Percentiles rank a stretch among this genome's conserved stretches.
Conservation (phyloP, 2,329 filamentous ascomycete species). For the Cladosporium oxysporum region DNA sequence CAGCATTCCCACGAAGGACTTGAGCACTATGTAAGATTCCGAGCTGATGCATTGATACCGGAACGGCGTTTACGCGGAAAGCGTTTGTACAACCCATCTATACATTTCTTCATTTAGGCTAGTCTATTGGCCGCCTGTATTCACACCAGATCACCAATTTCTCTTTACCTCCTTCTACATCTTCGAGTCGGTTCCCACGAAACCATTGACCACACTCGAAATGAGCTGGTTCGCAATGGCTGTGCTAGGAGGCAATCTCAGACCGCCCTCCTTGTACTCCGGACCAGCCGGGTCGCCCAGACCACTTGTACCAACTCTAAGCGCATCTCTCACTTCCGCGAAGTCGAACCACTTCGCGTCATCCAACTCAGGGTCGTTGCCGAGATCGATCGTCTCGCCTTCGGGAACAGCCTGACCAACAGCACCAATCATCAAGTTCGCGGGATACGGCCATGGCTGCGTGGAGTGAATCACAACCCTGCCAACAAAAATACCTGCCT, state of each 20-base stretch:
- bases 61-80: slow-evolving; percentile 21
- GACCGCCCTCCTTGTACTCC: slow-evolving; percentile 71
- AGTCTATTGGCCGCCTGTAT: slow-evolving; percentile 19
- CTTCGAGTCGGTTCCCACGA: slow-evolving; percentile 56
- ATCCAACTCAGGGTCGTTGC: slow-evolving; percentile 89
- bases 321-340: slow-evolving; percentile 75
- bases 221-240: slow-evolving; percentile 93
- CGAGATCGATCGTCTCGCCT: slow-evolving; percentile 78
- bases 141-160: slow-evolving; percentile 9
- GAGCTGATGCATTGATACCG: slow-evolving; percentile 11
- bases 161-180: slow-evolving; percentile 35
- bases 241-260: slow-evolving; percentile 80
- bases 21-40: slow-evolving; percentile 24
- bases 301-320: slow-evolving; percentile 66
- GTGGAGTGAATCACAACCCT: slow-evolving; percentile 54
- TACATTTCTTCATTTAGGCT: slow-evolving; percentile 15
- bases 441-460: slow-evolving; percentile 57
- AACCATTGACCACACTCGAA: slow-evolving; percentile 74
- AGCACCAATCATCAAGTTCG: slow-evolving; percentile 61
- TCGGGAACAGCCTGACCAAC: slow-evolving; percentile 78
- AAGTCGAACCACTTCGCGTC: slow-evolving; percentile 84
- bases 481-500: slow-evolving; percentile 50
- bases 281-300: slow-evolving; percentile 65
- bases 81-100: slow-evolving; percentile 20
- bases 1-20: slow-evolving; percentile 48